A percentile compares a stretch with the other conserved stretches of the same genome.
phyloP scores from a whole-genome alignment of 441 rosid genomes.

The Mallotus japonicus region DNA sequence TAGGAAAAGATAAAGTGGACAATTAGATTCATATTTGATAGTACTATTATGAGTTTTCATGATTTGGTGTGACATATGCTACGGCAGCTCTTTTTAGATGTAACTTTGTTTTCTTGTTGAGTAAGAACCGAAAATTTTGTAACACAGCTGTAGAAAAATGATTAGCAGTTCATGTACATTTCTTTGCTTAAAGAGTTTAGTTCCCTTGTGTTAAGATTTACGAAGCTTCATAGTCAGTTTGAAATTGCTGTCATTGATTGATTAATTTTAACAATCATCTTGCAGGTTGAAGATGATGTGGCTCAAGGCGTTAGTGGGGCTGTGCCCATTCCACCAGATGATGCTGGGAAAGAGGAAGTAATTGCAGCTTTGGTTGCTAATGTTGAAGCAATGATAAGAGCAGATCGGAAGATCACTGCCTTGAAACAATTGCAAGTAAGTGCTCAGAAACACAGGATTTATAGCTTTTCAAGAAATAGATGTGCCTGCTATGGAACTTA shows the following conservation, averaged over 20 bases:
- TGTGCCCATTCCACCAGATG: conserved; percentile 61
- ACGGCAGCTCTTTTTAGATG: not conserved
- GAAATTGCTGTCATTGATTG: not conserved
- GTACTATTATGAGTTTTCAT: not conserved
- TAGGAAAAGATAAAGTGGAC: not conserved
- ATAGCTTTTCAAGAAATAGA: not conserved
- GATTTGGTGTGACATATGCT: not conserved
- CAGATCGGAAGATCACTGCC: conserved; percentile 93
- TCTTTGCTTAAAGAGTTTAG: not conserved
- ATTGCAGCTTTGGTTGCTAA: conserved; percentile 83
- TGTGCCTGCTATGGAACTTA: not conserved
- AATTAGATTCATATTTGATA: not conserved
- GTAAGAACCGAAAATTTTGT: not conserved
- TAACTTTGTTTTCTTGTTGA: not conserved
- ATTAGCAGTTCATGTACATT: not conserved
- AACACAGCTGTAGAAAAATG: not conserved
- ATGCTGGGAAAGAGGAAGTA: conserved; percentile 73
- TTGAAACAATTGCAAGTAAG: conserved; percentile 93
- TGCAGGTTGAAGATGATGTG: conserved; percentile 79
- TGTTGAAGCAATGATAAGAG: conserved; percentile 86
- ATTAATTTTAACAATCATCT: conserved; percentile 7
- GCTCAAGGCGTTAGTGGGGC: conserved; percentile 61
- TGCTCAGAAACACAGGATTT: not conserved
- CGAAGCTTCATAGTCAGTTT: not conserved
- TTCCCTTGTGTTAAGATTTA: not conserved